Evolutionary conservation across 371 early-diverging fungal genomes (phyloP).

Genomic region (Mucor velutinosus): DNA sequence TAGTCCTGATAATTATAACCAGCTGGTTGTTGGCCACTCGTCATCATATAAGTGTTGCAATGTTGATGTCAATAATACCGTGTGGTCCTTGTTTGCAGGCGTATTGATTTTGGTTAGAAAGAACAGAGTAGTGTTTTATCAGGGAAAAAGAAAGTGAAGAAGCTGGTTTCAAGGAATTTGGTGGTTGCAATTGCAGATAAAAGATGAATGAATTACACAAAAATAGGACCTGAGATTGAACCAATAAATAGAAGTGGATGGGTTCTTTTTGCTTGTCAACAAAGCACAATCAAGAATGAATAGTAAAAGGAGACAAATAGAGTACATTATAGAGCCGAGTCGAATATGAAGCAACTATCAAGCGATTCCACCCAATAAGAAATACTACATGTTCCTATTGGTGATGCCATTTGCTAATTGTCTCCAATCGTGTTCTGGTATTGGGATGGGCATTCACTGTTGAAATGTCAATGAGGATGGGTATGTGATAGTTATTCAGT

Average conservation of each 20-base stretch:
- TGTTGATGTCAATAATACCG: neutral
- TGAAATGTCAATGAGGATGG: no score
- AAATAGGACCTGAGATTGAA: neutral
- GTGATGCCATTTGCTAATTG: no score
- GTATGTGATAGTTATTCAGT: no score
- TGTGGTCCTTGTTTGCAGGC: neutral
- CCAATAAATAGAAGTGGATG: neutral
- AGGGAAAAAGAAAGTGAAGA: neutral
- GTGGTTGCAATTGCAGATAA: neutral
- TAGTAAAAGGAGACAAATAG: no score
- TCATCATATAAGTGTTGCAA: slow-evolving; percentile 7
- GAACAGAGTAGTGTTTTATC: neutral
- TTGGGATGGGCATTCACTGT: no score
- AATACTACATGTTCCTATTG: no score
- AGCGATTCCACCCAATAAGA: no score
- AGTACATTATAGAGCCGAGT: no score
- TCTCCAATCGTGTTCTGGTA: no score
- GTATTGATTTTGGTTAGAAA: neutral
- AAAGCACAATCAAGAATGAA: no score
- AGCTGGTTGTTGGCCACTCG: slow-evolving; percentile 16
- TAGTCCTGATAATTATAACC: slow-evolving; percentile 42
- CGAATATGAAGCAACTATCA: no score
- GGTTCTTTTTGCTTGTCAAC: no score
- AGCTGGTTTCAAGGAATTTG: neutral
- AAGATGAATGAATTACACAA: neutral